Base-by-base conservation (phyloP, 2,329 filamentous ascomycete genomes). In the Neofusicoccum kwambonambiense region DNA sequence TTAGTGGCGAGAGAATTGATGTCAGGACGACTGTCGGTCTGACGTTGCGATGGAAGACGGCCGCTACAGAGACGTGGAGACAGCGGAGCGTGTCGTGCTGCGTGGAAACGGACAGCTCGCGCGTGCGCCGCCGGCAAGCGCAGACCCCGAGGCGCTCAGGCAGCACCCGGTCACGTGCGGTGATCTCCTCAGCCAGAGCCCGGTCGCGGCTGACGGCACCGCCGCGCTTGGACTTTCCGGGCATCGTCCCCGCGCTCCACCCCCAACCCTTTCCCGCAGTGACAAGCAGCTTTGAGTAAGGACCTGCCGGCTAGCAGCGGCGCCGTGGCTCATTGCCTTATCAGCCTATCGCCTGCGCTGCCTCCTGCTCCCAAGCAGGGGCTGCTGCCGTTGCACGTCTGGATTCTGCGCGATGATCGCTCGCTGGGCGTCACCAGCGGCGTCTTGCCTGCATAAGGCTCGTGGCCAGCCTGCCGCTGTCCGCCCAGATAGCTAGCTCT, bases 1-100 rank as follows among this genome's bases (percentile, higher is more conserved):
- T 64, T 56, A 64, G 61, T 54, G 27, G 56, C 31, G 56, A 60
- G 56, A 47, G 42, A 58, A 37, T 60, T 19, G 56, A 47, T 19
- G 56, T 37, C 56, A 37, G 42, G 22, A 39, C 17, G 31, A 47
- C 31, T 15, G 42, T 27, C 22, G 17, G 34, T 45, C 56, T 37
- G 56, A 60, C 31, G 56, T 47, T 60, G 56, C 42, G 52, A 44
- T 17, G 52, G 22, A 39, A 39, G 37, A 39, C 37, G 13, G 37
- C 13, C 13, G 22, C 5, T 27, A 34, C 19, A 34, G 37, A 34
- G 56, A n/a, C 54, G 15, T 44, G 52, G 41, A 45, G 41, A 45
- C 15, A 6, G 27, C 39, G 6, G 42, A 34, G 15, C 42, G 42
- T 44, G 27, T 47, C 42, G 31, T 11, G 37, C 13, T 39, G 37